phyloP scores from a whole-genome alignment of 1,139 yeast genomes.

The Yamadazyma mexicana region DNA sequence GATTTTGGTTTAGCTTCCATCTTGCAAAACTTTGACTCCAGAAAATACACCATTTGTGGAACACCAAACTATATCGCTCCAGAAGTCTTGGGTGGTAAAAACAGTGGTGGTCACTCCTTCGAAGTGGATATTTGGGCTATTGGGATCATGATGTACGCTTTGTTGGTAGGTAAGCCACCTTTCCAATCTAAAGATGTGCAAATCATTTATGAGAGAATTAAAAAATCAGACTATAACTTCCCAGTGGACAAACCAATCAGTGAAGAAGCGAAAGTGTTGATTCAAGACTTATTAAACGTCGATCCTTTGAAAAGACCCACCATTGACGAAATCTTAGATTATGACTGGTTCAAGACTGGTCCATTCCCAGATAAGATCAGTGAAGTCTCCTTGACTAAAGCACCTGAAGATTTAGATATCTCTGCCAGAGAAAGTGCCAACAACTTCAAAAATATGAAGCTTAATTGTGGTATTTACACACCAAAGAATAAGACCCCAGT shows the following conservation, averaged over 20 bases:
- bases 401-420: conserved; percentile 60
- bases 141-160: conserved; percentile 92
- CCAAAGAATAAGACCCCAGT: conserved; percentile 61
- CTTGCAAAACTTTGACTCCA: conserved; percentile 62
- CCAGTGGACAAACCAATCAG: conserved; percentile 76
- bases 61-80: conserved; percentile 99
- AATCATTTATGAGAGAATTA: conserved; percentile 89
- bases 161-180: conserved; percentile 92
- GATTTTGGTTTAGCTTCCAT: conserved; percentile 96
- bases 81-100: conserved; percentile 87
- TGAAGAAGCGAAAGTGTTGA: conserved; percentile 68
- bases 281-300: conserved; percentile 68
- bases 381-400: conserved; percentile 55
- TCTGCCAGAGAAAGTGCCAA: conserved; percentile 63
- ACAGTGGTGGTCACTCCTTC: conserved; percentile 78
- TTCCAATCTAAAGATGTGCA: conserved; percentile 96
- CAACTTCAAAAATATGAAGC: conserved; percentile 69
- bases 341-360: conserved; percentile 77
- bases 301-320: conserved; percentile 84
- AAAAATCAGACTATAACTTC: conserved; percentile 75
- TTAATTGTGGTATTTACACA: conserved; percentile 61
- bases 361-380: conserved; percentile 77
- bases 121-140: conserved; percentile 98
- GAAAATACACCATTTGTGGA: conserved; percentile 93
- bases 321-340: conserved; percentile 73